A percentile compares a stretch with the other conserved stretches of the same genome.
Evolutionary conservation across 371 early-diverging fungal species (phyloP).

Genomic region (Umbelopsis sp.): DNA sequence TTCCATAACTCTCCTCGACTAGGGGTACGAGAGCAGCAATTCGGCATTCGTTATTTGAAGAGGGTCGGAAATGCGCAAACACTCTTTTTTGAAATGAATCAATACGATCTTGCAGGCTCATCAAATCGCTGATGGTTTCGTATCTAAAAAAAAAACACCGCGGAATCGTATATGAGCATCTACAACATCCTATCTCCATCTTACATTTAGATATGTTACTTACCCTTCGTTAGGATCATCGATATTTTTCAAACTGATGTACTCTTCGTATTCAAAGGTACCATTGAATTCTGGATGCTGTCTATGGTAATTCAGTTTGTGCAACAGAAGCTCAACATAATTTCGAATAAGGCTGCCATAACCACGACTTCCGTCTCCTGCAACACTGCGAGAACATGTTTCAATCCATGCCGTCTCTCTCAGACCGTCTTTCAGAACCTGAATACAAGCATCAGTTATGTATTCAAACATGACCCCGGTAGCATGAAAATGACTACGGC

Average conservation of each 20-base stretch:
- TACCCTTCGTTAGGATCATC: conserved; percentile 98
- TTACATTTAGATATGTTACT: not conserved
- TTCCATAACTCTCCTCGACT: conserved; percentile 94
- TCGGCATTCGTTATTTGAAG: conserved; percentile 92
- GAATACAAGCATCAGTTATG: not conserved
- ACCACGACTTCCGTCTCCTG: conserved; percentile 67
- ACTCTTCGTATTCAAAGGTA: conserved; percentile 96
- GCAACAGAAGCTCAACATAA: conserved; percentile 86
- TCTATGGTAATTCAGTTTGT: conserved; percentile 92
- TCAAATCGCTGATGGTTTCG: conserved; percentile 92
- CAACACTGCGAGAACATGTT: conserved; percentile 66
- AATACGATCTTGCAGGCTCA: conserved; percentile 88
- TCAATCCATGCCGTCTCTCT: conserved; percentile 72
- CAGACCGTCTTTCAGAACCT: conserved; percentile 79
- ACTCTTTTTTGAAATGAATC: conserved; percentile 90
- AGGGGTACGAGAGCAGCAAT: conserved; percentile 95
- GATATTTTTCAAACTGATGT: conserved; percentile 88
- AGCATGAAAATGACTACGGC: not conserved
- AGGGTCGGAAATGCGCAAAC: conserved; percentile 82
- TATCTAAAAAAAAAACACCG: conserved; percentile 52
- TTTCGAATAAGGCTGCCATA: conserved; percentile 91
- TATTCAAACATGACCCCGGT: not conserved
- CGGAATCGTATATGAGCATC: not conserved
- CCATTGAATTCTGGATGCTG: conserved; percentile 94
- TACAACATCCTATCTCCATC: not conserved